Base-by-base conservation (phyloP, 2,329 filamentous ascomycete species). In the Didymella lethalis region DNA sequence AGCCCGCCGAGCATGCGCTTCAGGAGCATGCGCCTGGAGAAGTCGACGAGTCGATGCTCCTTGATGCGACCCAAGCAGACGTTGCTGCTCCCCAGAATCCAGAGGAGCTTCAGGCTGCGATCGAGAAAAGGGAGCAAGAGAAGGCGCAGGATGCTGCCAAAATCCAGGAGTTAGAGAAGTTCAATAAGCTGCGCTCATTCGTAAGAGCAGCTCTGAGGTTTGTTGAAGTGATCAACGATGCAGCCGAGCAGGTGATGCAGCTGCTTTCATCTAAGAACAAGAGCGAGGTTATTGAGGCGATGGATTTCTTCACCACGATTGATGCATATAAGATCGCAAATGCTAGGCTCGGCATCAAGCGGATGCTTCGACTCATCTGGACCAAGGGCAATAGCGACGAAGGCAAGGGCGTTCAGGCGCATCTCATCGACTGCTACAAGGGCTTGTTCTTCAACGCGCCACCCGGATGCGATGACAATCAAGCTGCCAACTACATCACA, bases 351-450 rank as follows among this genome's bases (percentile, higher is more conserved):
- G 95, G 96, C 57, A 98, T 99, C 71, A 87, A 94, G 59, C 90
- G 93, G 57, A 99, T 99, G 95, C 84, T 99, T 63, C 89, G 94
- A 52, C 84, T 99, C 20, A 99, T 99, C 76, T 99, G 95, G 95
- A 99, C 95, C 64, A 99, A 99, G 80, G 94, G 95, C 68, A 99
- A 98, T 79, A 98, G 93, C 70, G 95, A 99, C 71, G 96, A 99
- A 82, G 95, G 96, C 70, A 99, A 98, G 80, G 95, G 95, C 55
- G 93, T 99, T 2, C 96, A 99, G 75, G 91, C 91, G 2, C 95
- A 99, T 77, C 84, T 99, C 29, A 97, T 99, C 65, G 95, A 99
- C 68, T 97, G 92, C 77, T 99, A 99, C 82, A 95, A 91, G 74
- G 88, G 92, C 20, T 86, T 99, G 0, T 99, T 98, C 79, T 99